A percentile compares a stretch with the other conserved stretches of the same genome.
phyloP scores from a whole-genome alignment of 495 filamentous ascomycete species.

The Physcia stellaris region DNA sequence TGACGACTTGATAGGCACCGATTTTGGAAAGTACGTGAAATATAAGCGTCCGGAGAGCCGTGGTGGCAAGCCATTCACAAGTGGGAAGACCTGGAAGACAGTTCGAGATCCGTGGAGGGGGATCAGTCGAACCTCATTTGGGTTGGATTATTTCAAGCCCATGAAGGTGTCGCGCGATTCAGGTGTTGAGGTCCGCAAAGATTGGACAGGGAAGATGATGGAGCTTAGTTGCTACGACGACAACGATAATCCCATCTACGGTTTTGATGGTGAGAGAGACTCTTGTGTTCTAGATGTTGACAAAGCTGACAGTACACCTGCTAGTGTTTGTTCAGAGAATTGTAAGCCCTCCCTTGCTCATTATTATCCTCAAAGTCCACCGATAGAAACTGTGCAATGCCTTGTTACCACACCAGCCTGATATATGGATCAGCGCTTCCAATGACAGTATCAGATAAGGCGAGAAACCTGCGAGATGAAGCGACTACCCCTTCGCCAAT shows the following conservation, averaged over 20 bases:
- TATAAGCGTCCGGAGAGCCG: conserved; percentile 30
- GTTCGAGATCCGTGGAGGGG: conserved; percentile 40
- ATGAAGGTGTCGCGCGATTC: conserved; percentile 16
- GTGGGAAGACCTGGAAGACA: conserved; percentile 34
- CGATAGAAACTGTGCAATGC: too few species aligned
- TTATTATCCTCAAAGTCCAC: too few species aligned
- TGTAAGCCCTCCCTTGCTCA: conserved; percentile 2
- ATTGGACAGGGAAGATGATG: conserved; percentile 25
- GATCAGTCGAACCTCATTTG: conserved; percentile 33
- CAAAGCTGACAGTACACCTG: too few species aligned
- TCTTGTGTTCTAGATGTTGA: too few species aligned
- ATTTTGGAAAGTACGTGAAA: conserved; percentile 35
- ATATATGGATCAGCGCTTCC: too few species aligned
- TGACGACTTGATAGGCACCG: conserved; percentile 31
- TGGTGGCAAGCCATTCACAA: conserved; percentile 35
- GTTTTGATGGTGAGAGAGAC: too few species aligned
- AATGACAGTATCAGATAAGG: too few species aligned
- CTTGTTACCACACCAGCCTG: too few species aligned
- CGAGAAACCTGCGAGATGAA: too few species aligned
- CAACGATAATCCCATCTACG: conserved; percentile 25
- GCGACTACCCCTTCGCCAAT: neutral
- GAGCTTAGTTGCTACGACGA: conserved; percentile 36
- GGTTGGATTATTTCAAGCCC: conserved; percentile 37
- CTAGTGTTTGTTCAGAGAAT: conserved; percentile 31
- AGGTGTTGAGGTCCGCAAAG: conserved; percentile 6